phyloP scores from a whole-genome alignment of 179 eudicot species.

The Corrigiola litoralis region DNA sequence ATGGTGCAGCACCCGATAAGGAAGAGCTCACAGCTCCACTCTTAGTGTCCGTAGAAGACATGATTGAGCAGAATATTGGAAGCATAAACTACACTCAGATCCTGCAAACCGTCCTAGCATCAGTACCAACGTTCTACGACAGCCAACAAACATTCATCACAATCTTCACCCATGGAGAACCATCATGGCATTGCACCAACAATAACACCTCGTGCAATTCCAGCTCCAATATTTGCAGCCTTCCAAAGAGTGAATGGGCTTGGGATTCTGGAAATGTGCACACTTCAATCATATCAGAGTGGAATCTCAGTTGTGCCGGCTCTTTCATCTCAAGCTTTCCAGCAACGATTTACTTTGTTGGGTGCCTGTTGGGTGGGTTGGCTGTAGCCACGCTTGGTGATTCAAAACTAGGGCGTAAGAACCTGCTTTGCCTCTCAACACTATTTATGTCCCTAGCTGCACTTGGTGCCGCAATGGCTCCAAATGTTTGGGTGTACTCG shows the following conservation, averaged over 20 bases:
- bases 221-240: constrained; percentile 2
- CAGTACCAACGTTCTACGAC: not conserved
- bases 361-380: not conserved
- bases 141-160: constrained; percentile 14
- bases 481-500: constrained; percentile 10
- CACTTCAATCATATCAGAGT: not conserved
- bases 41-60: not conserved
- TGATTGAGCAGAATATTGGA: constrained; percentile 2
- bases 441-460: constrained; percentile 9
- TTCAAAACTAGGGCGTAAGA: constrained; percentile 10
- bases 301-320: not conserved
- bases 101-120: constrained; percentile 3
- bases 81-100: not conserved
- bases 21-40: not conserved
- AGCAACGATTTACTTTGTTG: not conserved
- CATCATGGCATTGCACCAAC: constrained; percentile 12
- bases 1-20: not conserved
- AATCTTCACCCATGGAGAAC: constrained; percentile 4
- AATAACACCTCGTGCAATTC: not conserved
- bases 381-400: not conserved
- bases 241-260: constrained; percentile 1
- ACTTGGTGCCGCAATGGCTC: constrained; percentile 1
- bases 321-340: not conserved
- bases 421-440: not conserved
- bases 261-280: constrained; percentile 2